Conservation (phyloP, 306 rosid genomes). For the Citrullus colocynthis region DNA sequence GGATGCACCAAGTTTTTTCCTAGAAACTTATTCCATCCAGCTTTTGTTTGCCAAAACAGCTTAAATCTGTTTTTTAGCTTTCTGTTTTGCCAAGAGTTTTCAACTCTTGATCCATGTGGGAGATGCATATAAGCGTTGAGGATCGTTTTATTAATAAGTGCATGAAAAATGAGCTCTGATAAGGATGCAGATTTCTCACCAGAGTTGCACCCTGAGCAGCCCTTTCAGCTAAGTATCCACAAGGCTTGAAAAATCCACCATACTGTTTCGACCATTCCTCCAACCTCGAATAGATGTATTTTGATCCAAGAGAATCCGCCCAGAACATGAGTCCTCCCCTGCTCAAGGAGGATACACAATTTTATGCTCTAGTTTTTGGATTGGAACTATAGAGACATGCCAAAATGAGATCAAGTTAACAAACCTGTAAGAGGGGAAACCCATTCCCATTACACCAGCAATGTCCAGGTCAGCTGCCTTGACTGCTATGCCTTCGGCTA, state of each 20-base stretch:
- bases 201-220: slow-evolving; percentile 74
- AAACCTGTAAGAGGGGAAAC: slow-evolving; percentile 94
- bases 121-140: background rate
- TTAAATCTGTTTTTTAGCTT: background rate
- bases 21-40: background rate
- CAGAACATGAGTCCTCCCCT: slow-evolving; percentile 96
- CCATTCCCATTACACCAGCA: slow-evolving; percentile 86
- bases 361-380: background rate
- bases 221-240: slow-evolving; percentile 73
- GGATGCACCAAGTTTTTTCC: background rate
- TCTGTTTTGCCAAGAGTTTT: background rate
- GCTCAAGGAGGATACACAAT: slow-evolving; percentile 9
- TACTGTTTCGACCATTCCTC: slow-evolving; percentile 69
- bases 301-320: slow-evolving; percentile 92
- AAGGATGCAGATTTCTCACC: slow-evolving; percentile 31
- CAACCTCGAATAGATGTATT: slow-evolving; percentile 66
- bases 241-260: slow-evolving; percentile 91
- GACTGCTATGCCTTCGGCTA: slow-evolving; percentile 81
- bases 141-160: background rate
- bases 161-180: background rate
- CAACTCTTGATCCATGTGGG: background rate
- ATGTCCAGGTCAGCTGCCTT: slow-evolving; percentile 89
- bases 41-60: background rate
- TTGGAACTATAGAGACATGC: background rate
- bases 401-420: background rate